These are phyloP conservation scores for Rosa lucieae DNA, from an alignment of 306 rosid genomes.

Conservation along the genomic window DNA sequence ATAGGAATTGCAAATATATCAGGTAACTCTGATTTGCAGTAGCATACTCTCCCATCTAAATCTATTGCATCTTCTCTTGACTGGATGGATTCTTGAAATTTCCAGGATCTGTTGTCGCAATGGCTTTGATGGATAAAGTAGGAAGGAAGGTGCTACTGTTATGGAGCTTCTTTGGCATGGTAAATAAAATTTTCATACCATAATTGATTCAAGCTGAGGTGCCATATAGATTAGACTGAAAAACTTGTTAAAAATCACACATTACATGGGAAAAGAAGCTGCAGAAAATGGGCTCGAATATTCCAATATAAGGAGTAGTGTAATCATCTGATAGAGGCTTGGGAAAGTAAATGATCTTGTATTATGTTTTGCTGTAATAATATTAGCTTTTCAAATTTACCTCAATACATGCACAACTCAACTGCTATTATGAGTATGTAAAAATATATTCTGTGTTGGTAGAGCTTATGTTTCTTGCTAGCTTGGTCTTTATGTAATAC, in stretches of 20 bases:
- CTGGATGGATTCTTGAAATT: conserved; percentile 18
- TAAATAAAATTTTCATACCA: conserved; percentile 34
- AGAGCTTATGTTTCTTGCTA: background rate
- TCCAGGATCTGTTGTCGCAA: conserved; percentile 81
- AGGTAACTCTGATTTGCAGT: conserved; percentile 47
- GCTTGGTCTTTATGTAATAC: conserved; percentile 15
- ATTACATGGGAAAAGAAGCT: background rate
- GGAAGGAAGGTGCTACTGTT: conserved; percentile 89
- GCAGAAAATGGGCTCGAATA: background rate
- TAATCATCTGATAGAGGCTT: background rate
- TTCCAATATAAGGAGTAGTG: background rate
- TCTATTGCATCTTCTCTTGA: conserved; percentile 26
- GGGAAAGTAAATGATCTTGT: background rate
- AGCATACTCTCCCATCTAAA: conserved; percentile 14
- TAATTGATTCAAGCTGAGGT: background rate
- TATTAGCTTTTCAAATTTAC: background rate
- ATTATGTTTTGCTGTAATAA: background rate
- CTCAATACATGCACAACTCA: background rate
- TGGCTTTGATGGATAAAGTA: conserved; percentile 89
- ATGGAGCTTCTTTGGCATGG: conserved; percentile 98
- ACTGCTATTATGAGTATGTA: background rate
- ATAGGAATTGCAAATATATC: conserved; percentile 76
- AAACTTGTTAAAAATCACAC: background rate
- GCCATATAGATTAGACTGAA: background rate
- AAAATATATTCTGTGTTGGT: background rate